phyloP scores from a whole-genome alignment of 1,284 basidiomycete species.

The Tausonia pullulans region DNA sequence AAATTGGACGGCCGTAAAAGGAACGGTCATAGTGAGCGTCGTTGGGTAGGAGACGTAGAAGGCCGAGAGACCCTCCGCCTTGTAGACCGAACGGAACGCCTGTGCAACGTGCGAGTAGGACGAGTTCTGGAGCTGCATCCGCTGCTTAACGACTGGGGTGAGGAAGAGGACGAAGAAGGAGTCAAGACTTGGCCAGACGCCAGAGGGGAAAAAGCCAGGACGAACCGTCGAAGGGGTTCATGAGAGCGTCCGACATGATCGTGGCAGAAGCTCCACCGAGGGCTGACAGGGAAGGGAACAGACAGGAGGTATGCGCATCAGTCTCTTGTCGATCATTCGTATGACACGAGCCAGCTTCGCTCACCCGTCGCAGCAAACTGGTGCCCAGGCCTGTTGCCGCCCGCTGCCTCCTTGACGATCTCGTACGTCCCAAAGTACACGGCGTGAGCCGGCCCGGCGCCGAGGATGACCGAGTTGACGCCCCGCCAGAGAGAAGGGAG shows the following conservation, averaged over 20 bases:
- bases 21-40: constrained; percentile 90
- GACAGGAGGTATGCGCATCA: neutral
- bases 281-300: constrained; percentile 40
- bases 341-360: neutral
- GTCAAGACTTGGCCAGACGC: neutral
- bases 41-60: constrained; percentile 99
- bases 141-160: constrained; percentile 84
- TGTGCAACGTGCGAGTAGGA: constrained; percentile 72
- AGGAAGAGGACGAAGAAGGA: constrained; percentile 14
- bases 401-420: constrained; percentile 81
- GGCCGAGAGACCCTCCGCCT: constrained; percentile 71
- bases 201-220: constrained; percentile 14
- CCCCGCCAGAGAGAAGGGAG: constrained; percentile 86
- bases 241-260: constrained; percentile 88
- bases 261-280: constrained; percentile 90
- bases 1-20: constrained; percentile 97
- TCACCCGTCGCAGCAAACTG: constrained; percentile 46
- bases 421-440: constrained; percentile 97
- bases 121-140: constrained; percentile 95
- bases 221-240: constrained; percentile 99
- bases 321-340: too few relatives aligned
- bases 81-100: constrained; percentile 55
- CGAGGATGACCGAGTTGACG: constrained; percentile 91
- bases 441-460: constrained; percentile 95
- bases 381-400: constrained; percentile 71